phyloP scores from a whole-genome alignment of 2,329 filamentous ascomycete genomes.

The Paecilomyces variotii region DNA sequence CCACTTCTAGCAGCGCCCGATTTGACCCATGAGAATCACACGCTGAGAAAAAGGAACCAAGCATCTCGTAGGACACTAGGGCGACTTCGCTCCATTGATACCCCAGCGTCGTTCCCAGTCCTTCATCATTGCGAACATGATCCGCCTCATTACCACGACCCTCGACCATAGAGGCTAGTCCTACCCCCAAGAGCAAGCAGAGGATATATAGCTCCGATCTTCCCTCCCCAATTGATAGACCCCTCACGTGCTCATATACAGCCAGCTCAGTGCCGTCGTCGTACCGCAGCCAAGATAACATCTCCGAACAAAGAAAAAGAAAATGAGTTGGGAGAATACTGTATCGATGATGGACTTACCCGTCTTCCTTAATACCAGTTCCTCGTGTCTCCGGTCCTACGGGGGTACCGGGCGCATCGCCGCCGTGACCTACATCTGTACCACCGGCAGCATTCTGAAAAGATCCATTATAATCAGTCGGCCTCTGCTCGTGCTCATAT shows the following conservation, averaged over 20 bases:
- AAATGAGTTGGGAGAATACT: background rate
- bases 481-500: constrained; percentile 12
- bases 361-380: constrained; percentile 71
- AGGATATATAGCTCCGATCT: background rate
- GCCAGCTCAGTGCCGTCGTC: background rate
- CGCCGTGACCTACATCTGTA: constrained; percentile 16
- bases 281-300: constrained; percentile 3
- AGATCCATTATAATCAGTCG: constrained; percentile 14
- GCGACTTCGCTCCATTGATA: background rate
- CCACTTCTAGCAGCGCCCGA: background rate
- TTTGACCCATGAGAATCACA: background rate
- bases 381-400: constrained; percentile 28
- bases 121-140: background rate
- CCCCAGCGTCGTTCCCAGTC: background rate
- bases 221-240: background rate
- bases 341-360: constrained; percentile 55
- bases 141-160: background rate
- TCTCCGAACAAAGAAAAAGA: constrained; percentile 9
- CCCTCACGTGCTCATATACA: background rate
- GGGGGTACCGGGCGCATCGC: constrained; percentile 11
- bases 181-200: background rate
- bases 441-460: constrained; percentile 18
- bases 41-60: background rate
- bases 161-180: background rate
- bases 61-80: background rate